phyloP scores from a whole-genome alignment of 345 rosid species.

The Acer yangbiense region DNA sequence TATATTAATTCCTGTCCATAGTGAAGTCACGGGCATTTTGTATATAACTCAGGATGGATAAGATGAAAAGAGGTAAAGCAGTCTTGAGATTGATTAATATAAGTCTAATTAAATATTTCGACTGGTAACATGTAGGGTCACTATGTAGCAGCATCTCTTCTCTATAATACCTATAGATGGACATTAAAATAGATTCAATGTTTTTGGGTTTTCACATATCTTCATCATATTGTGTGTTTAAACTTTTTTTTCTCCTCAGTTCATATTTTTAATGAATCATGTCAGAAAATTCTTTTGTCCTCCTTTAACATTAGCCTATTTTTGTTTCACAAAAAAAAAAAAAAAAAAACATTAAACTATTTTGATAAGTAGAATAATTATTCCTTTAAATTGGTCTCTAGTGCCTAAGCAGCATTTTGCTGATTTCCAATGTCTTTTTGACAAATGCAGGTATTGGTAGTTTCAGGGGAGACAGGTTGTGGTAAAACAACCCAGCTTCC shows the following conservation, averaged over 20 bases:
- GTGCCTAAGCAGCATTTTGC: not conserved
- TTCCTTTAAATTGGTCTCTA: constrained; percentile 4
- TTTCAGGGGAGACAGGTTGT: constrained; percentile 98
- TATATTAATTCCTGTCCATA: not conserved
- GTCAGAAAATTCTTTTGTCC: not conserved
- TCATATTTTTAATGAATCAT: not conserved
- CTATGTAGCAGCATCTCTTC: not conserved
- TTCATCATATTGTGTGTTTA: not conserved
- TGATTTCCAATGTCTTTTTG: constrained; percentile 13
- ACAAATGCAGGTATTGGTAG: constrained; percentile 67
- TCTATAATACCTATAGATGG: not conserved
- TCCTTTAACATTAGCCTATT: not conserved
- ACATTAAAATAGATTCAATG: not conserved
- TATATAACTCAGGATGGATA: not conserved
- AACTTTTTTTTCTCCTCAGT: not conserved
- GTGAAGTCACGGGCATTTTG: not conserved
- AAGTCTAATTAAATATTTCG: constrained; percentile 3
- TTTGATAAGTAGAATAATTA: constrained; percentile 6
- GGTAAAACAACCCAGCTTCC: constrained; percentile 99
- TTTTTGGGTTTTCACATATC: not conserved
- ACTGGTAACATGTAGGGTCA: not conserved
- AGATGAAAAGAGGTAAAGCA: not conserved
- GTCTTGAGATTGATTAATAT: not conserved
- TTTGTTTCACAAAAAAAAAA: not conserved
- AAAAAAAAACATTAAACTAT: not conserved